Evolutionary conservation across 2,329 filamentous ascomycete species (phyloP), one percentile per base, ranked within the genome.

Genomic region (Coniochaeta hoffmannii): DNA sequence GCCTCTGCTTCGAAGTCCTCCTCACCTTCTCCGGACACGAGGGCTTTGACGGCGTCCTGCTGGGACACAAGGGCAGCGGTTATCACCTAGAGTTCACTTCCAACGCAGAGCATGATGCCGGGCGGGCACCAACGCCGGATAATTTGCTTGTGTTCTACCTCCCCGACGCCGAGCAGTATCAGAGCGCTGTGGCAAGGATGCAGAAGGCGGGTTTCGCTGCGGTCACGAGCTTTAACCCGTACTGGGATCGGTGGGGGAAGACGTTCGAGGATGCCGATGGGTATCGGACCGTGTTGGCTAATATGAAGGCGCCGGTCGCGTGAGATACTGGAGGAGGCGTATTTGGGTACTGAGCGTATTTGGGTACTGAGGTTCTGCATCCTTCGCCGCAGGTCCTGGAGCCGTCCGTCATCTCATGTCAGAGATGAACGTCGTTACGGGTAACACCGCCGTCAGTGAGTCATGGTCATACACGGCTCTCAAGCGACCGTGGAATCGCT

Each of bases 191-290:
- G 0, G 55, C 61, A 41, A 66, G 63, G 34, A 71, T 76, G 67
- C 62, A 70, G 31, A 46, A 57, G 1, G 59, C 59, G 4, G 74
- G 72, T 1, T 70, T 71, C 35, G 53, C 49, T 12, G 58, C 68
- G 1, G 71, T 76, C 26, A 57, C 61, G 26, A 71, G 69, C 58
- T 70, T 68, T 57, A 77, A 76, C 57, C 71, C 72, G 6, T 77
- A 74, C 55, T 77, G 74, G 73, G 73, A 76, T 55, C 62, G 63
- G 4, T 70, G 65, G 58, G 75, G 74, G 17, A 72, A 68, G 65
- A 75, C 74, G 5, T 73, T 70, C 63, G 72, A 73, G 54, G 74
- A 77, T 61, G 63, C 71, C 10, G 75, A 77, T 64, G 75, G 74
- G 15, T 77, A 73, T 63, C 63, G 73, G 8, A 62, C 75, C 36